Evolutionary conservation across 306 rosid species (phyloP).

Genomic region (Fragaria nilgerrensis): DNA sequence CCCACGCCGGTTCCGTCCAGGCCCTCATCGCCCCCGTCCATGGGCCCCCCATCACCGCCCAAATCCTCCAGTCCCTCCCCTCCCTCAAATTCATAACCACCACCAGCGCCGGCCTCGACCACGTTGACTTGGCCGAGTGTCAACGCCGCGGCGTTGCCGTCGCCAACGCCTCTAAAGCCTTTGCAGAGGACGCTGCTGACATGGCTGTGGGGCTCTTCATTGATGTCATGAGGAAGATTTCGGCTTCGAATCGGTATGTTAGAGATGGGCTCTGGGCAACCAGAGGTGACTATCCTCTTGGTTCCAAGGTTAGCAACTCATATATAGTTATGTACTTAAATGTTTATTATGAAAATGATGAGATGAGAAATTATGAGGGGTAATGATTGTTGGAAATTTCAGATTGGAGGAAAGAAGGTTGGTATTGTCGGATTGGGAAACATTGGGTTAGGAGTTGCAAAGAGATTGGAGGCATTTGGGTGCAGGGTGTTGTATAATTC

Average conservation of each 20-base stretch:
- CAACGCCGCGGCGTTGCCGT: conserved; percentile 22
- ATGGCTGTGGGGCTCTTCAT: conserved; percentile 47
- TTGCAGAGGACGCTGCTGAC: conserved; percentile 52
- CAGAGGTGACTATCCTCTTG: conserved; percentile 30
- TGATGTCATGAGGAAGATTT: conserved; percentile 41
- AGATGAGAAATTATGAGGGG: no score
- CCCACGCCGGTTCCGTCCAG: conserved; percentile 16
- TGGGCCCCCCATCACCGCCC: conserved; percentile 6
- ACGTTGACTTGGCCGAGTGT: conserved; percentile 24
- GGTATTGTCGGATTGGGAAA: conserved; percentile 54
- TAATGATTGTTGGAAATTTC: conserved; percentile 2
- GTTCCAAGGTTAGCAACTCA: conserved; percentile 30
- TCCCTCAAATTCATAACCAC: conserved; percentile 26
- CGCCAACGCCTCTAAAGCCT: conserved; percentile 33
- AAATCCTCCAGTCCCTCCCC: conserved; percentile 27
- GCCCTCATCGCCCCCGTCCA: conserved; percentile 13
- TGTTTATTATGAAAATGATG: not conserved
- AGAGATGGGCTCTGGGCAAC: conserved; percentile 18
- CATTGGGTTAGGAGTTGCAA: conserved; percentile 51
- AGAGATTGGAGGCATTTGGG: conserved; percentile 43
- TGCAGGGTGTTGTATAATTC: conserved; percentile 49
- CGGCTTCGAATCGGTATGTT: conserved; percentile 30
- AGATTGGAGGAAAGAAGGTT: conserved; percentile 44
- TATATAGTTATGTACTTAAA: no score
- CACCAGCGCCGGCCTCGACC: conserved; percentile 31